Evolutionary conservation across 108 stramenopile genomes (phyloP).

Genomic region (Nitzschia sp.): DNA sequence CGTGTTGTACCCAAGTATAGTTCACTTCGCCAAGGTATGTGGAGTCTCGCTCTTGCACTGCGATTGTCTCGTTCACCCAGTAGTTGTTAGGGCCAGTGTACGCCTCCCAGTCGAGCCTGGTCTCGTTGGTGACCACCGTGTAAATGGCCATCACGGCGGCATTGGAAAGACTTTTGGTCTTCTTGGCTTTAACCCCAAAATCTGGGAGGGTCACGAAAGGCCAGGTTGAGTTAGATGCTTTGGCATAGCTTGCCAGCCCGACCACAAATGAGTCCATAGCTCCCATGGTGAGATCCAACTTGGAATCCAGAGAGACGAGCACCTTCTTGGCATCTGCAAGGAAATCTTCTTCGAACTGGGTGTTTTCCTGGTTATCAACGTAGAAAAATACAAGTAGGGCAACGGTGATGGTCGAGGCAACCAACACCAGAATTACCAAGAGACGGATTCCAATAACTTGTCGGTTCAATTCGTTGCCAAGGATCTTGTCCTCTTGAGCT

Average conservation of each 20-base stretch:
- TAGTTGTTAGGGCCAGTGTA: constrained; percentile 19
- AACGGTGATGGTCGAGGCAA: constrained; percentile 1
- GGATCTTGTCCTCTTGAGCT: too few species aligned
- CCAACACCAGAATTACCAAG: not conserved
- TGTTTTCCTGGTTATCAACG: constrained; percentile 15
- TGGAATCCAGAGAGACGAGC: constrained; percentile 29
- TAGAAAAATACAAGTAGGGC: constrained; percentile 9
- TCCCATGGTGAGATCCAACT: constrained; percentile 36
- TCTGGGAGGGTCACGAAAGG: constrained; percentile 52
- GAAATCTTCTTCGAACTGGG: constrained; percentile 41
- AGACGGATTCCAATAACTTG: constrained; percentile 5
- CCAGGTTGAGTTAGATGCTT: constrained; percentile 23
- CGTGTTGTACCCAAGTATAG: not conserved
- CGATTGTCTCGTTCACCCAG: constrained; percentile 30
- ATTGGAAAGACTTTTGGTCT: constrained; percentile 16
- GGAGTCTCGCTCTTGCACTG: constrained; percentile 7
- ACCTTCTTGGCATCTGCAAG: constrained; percentile 40
- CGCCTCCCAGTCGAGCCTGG: constrained; percentile 40
- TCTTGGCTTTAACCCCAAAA: constrained; percentile 31
- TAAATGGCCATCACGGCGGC: constrained; percentile 35
- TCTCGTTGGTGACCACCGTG: constrained; percentile 1
- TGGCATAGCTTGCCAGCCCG: constrained; percentile 12
- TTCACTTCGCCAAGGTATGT: not conserved
- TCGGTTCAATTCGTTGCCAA: too few species aligned
- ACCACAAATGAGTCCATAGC: constrained; percentile 45